Percentiles rank a stretch among this genome's conserved stretches.
Conservation (phyloP, 768 basidiomycete species). For the Panaeolus papilionaceus region DNA sequence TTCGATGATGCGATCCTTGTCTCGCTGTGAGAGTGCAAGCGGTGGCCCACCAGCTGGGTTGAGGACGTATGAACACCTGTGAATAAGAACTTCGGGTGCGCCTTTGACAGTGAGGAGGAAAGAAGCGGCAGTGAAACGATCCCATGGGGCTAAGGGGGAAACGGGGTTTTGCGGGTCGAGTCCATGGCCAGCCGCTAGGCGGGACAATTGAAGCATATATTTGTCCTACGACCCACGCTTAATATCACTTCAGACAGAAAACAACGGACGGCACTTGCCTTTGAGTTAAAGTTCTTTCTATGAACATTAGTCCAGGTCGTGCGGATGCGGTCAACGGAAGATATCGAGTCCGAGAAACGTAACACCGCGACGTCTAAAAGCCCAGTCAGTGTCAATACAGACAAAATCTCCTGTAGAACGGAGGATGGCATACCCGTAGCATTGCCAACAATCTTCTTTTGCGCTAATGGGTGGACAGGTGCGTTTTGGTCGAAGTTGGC, state of each 20-base stretch:
- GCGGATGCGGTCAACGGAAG: constrained; percentile 34
- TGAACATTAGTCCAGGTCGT: constrained; percentile 41
- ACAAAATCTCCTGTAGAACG: neutral
- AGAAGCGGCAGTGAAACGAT: constrained; percentile 27
- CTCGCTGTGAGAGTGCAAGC: constrained; percentile 37
- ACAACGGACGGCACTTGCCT: constrained; percentile 22
- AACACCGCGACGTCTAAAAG: constrained; percentile 58
- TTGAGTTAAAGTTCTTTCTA: constrained; percentile 48
- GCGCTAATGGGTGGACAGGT: constrained; percentile 32
- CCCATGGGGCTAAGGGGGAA: constrained; percentile 32
- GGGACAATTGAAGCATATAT: constrained; percentile 55
- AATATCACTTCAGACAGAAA: neutral
- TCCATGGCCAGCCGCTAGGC: constrained; percentile 20
- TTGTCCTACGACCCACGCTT: constrained; percentile 33
- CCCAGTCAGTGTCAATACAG: neutral
- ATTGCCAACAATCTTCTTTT: constrained; percentile 49
- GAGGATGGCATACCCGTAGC: constrained; percentile 49
- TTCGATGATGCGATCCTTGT: constrained; percentile 36
- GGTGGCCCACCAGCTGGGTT: constrained; percentile 41
- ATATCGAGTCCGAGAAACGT: constrained; percentile 48
- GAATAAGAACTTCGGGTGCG: constrained; percentile 58
- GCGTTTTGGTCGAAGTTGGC: constrained; percentile 41
- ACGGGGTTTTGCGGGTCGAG: constrained; percentile 24
- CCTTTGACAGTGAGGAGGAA: constrained; percentile 32
- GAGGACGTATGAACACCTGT: constrained; percentile 45